Evolutionary conservation across 73 alveolate genomes (phyloP).

Genomic region (Paramecium biaurelia): DNA sequence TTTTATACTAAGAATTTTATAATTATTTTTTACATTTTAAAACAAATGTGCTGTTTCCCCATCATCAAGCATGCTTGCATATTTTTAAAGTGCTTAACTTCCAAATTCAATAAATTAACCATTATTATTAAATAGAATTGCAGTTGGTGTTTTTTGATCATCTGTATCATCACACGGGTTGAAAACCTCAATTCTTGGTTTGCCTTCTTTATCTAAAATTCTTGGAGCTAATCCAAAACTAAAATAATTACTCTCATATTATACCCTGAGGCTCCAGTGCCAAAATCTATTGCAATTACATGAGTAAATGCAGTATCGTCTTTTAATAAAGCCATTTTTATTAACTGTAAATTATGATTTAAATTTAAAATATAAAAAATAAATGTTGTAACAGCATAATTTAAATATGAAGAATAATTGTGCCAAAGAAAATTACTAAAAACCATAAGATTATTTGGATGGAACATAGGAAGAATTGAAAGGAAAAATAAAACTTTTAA

Average conservation of each 20-base stretch:
- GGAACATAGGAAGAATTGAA: constrained; percentile 60
- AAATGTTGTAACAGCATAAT: neutral
- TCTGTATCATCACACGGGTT: constrained; percentile 97
- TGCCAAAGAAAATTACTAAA: constrained; percentile 28
- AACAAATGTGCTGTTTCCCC: constrained; percentile 97
- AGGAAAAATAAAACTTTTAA: constrained; percentile 74
- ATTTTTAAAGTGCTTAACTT: constrained; percentile 87
- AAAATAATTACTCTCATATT: neutral
- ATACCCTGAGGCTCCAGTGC: constrained; percentile 99
- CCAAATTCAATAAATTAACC: constrained; percentile 94
- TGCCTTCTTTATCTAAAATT: constrained; percentile 87
- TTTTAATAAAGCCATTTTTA: constrained; percentile 88
- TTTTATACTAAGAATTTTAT: constrained; percentile 75
- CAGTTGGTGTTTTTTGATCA: constrained; percentile 97
- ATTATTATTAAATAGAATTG: constrained; percentile 93
- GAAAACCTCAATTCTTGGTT: constrained; percentile 96
- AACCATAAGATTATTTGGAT: constrained; percentile 50
- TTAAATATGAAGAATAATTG: constrained; percentile 43
- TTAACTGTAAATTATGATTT: constrained; percentile 34
- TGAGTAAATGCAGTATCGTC: constrained; percentile 97
- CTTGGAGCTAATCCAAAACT: constrained; percentile 91
- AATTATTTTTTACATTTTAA: constrained; percentile 73
- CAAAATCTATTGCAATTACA: constrained; percentile 97
- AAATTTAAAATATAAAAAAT: constrained; percentile 31
- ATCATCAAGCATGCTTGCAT: constrained; percentile 97